Base-by-base conservation (phyloP, 1,284 basidiomycete species). In the Cerioporus squamosus region DNA sequence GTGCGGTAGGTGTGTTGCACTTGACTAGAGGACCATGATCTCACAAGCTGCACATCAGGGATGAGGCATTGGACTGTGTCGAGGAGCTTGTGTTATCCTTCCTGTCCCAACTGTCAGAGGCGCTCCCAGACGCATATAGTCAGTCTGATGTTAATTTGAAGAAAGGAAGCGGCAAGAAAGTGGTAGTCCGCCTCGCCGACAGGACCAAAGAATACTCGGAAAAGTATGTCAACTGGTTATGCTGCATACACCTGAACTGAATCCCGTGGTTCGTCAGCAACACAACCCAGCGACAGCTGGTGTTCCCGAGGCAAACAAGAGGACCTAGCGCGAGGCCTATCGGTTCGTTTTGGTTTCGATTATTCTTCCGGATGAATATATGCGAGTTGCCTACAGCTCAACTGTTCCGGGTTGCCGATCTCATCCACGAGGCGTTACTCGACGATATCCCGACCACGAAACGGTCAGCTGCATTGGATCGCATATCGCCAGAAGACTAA, bases 401-500 rank as follows among this genome's bases (percentile, higher is more conserved):
- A 67, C 67, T 91, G 5, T 77, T 91, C 58, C 79, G 76, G 29
- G 79, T 90, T 0, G 75, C 88, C 44, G 82, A 88, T 60, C 68
- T 86, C 26, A 79, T 84, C 15, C 88, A 92, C 64, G 84, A 88
- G 68, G 87, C 88, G 2, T 71, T 91, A 3, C 60, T 79, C 0
- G 74, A 79, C 29, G 79, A 77, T 18, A 72, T 84, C 20, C 81
- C 86, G 0, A 75, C 81, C 2, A 93, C 91, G 5, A 93, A 93
- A 73, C 77, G 91, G 90, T 89, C 63, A 42, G 36, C 10, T 40
- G 42, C 29, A 8, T 47, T 12, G 14, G n/a, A 46, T 15, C 5
- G 45, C 22, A 9, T 2, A 49, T n/a, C 20, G n/a, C n/a, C 20
- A 15, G 15, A 14, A 36, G 12, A 10, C 33, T 14, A 39, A 49